These are phyloP conservation scores for Prunus salicina DNA, from an alignment of 306 rosid species.

Conservation along the genomic window DNA sequence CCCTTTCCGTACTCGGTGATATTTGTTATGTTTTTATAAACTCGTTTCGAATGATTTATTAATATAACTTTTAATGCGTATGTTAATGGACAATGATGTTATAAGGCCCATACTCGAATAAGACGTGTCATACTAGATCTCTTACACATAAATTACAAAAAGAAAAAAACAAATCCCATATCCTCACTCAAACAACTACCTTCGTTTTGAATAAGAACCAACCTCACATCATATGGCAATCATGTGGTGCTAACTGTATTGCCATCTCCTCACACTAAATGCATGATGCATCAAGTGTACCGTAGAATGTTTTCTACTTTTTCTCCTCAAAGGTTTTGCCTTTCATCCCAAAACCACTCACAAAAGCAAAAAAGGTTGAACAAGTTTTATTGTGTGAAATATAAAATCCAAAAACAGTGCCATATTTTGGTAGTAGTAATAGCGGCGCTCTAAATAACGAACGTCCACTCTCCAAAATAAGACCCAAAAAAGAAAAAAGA, in stretches of 20 bases:
- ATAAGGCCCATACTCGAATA: too few species aligned
- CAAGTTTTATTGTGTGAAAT: neutral
- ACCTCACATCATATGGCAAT: neutral
- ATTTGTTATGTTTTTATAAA: too few species aligned
- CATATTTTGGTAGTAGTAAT: neutral
- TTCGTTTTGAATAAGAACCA: neutral
- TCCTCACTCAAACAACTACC: neutral
- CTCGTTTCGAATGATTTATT: too few species aligned
- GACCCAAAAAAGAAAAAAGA: neutral
- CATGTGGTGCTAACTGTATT: neutral
- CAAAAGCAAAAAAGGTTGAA: neutral
- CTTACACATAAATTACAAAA: too few species aligned
- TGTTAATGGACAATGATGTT: too few species aligned
- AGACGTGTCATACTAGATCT: too few species aligned
- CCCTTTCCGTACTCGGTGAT: rapidly evolving
- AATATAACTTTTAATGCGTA: too few species aligned
- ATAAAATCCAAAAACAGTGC: too few species aligned
- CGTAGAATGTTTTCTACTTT: neutral
- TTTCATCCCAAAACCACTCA: neutral
- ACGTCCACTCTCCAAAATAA: neutral
- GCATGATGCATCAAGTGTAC: neutral
- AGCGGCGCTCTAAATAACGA: neutral
- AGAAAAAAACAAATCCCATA: too few species aligned
- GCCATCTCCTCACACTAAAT: neutral
- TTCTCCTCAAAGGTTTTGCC: neutral